A percentile compares a stretch with the other conserved stretches of the same genome.
These are phyloP conservation scores for Epithemia pelagica DNA, from an alignment of 108 stramenopile genomes.

Conservation along the genomic window DNA sequence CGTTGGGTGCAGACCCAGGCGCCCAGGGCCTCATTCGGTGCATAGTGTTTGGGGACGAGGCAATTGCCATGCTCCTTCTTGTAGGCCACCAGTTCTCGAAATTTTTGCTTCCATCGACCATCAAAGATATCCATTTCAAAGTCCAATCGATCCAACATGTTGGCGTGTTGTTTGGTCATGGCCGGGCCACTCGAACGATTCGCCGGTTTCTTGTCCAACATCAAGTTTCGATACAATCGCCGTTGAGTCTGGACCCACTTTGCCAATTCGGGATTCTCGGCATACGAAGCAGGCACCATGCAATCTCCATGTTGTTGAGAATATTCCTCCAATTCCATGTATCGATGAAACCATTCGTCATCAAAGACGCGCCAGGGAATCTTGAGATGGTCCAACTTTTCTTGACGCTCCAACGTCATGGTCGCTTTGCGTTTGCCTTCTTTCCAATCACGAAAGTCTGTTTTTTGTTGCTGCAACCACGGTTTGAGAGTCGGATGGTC, in stretches of 20 bases:
- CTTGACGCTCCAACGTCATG: slow-evolving; percentile 3
- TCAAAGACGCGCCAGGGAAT: slow-evolving; percentile 8
- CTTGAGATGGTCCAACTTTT: slow-evolving; percentile 5
- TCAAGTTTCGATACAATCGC: not conserved
- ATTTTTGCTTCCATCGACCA: not conserved
- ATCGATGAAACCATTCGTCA: slow-evolving; percentile 26
- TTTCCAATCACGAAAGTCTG: not conserved
- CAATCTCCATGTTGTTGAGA: slow-evolving; percentile 28
- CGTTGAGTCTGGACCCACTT: slow-evolving; percentile 2
- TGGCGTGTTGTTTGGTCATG: not conserved
- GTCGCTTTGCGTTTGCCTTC: not conserved
- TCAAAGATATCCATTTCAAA: not conserved
- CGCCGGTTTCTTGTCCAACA: not conserved
- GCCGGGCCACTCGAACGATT: not conserved
- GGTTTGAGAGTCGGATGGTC: not conserved
- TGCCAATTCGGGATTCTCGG: not conserved
- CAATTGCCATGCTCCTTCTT: slow-evolving; percentile 21
- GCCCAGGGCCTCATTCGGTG: slow-evolving; percentile 17
- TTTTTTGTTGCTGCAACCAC: slow-evolving; percentile 3
- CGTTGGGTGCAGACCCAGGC: slow-evolving; percentile 26
- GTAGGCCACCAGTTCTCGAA: slow-evolving; percentile 15
- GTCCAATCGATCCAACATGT: not conserved
- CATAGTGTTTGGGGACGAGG: slow-evolving; percentile 24
- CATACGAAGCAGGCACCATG: slow-evolving; percentile 1
- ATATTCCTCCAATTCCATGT: slow-evolving; percentile 32